Evolutionary conservation across 768 basidiomycete genomes (phyloP).

Genomic region (Amylocystis lapponica): DNA sequence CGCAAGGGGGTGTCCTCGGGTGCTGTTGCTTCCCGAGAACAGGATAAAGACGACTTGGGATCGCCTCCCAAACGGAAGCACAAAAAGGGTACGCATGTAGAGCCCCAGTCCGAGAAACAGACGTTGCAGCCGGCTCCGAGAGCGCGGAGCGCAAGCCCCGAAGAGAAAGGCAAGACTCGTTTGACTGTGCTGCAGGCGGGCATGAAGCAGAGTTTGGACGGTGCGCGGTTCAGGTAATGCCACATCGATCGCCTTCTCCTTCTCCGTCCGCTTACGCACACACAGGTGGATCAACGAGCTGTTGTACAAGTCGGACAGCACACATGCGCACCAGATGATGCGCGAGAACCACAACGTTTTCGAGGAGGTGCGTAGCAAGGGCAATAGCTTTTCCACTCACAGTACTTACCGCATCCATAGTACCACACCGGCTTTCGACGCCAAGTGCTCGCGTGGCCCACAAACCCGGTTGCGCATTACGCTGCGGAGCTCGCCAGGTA

Average conservation of each 20-base stretch:
- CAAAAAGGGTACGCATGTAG: too few relatives aligned
- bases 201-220: constrained; percentile 77
- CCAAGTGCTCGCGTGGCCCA: constrained; percentile 91
- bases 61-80: too few relatives aligned
- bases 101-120: too few relatives aligned
- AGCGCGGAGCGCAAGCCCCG: constrained; percentile 1
- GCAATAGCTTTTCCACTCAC: not conserved
- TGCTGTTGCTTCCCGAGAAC: too few relatives aligned
- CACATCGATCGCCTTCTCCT: not conserved
- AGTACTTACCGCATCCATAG: constrained; percentile 34
- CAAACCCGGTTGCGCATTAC: constrained; percentile 87
- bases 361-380: constrained; percentile 55
- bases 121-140: too few relatives aligned
- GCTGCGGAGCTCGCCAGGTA: constrained; percentile 58
- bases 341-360: constrained; percentile 75
- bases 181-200: constrained; percentile 70
- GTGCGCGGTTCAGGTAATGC: constrained; percentile 79
- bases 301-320: constrained; percentile 83
- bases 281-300: constrained; percentile 85
- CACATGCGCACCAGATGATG: constrained; percentile 75
- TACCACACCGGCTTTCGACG: constrained; percentile 91
- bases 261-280: not conserved
- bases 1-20: not conserved
- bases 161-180: constrained; percentile 16
- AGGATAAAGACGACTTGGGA: too few relatives aligned